Evolutionary conservation across 2,329 filamentous ascomycete genomes (phyloP).

Genomic region (Domatiomyces catenatus): DNA sequence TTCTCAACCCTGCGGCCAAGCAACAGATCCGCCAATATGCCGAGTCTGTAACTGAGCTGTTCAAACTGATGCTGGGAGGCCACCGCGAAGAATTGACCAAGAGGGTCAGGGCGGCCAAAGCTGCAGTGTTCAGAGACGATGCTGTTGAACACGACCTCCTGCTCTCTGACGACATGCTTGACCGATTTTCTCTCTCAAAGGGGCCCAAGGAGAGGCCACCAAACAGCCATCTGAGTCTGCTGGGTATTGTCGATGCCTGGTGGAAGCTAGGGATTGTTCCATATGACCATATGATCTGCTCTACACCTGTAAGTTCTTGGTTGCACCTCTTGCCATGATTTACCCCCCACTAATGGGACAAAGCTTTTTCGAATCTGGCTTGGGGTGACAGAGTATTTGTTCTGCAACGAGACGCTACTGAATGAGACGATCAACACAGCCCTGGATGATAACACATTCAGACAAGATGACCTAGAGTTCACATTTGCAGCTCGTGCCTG

Average conservation of each 20-base stretch:
- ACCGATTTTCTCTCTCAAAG: constrained; percentile 71
- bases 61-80: constrained; percentile 90
- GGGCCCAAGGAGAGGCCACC: constrained; percentile 51
- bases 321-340: background rate
- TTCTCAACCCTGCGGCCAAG: constrained; percentile 84
- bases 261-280: constrained; percentile 82
- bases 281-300: constrained; percentile 99
- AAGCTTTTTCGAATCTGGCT: constrained; percentile 86
- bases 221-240: constrained; percentile 84
- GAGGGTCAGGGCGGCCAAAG: constrained; percentile 66
- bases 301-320: constrained; percentile 52
- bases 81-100: constrained; percentile 56
- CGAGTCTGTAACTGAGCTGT: constrained; percentile 77
- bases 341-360: constrained; percentile 9
- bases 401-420: constrained; percentile 64
- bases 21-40: constrained; percentile 92
- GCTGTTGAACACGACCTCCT: constrained; percentile 49
- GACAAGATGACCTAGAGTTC: constrained; percentile 93
- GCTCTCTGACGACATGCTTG: constrained; percentile 64
- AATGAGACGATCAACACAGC: constrained; percentile 75
- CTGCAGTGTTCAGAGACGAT: constrained; percentile 46
- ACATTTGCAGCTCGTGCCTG: constrained; percentile 92
- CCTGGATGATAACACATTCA: constrained; percentile 76
- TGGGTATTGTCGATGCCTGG: constrained; percentile 99
- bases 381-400: constrained; percentile 92